phyloP scores from a whole-genome alignment of 2,329 filamentous ascomycete species.

The Talaromyces sp. region DNA sequence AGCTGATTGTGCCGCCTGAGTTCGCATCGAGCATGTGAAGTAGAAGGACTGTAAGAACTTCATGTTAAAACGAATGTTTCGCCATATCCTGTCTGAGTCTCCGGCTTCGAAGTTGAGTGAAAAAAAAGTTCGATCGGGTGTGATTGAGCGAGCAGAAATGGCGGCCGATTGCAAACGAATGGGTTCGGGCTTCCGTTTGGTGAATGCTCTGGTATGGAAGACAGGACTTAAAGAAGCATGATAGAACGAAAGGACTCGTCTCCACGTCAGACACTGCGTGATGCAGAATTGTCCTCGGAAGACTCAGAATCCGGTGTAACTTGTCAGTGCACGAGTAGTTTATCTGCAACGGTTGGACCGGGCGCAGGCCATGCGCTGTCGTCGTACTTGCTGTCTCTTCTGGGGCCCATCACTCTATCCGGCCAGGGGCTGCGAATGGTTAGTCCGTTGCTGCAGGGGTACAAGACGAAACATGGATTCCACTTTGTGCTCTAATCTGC shows the following conservation, averaged over 20 bases:
- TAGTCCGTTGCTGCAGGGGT: slow-evolving; percentile 14
- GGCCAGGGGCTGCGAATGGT: slow-evolving; percentile 11
- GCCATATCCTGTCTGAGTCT: background rate
- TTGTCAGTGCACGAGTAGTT: background rate
- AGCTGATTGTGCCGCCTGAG: background rate
- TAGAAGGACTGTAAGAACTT: background rate
- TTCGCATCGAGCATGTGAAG: slow-evolving; percentile 7
- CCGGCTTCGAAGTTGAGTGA: background rate
- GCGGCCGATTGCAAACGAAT: background rate
- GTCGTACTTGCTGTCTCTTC: background rate
- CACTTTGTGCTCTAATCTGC: background rate
- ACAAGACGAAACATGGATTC: slow-evolving; percentile 7
- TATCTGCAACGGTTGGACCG: slow-evolving; percentile 11
- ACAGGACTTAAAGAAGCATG: slow-evolving; percentile 1
- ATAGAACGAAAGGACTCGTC: background rate
- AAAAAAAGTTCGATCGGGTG: background rate
- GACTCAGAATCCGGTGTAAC: background rate
- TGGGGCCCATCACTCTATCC: background rate
- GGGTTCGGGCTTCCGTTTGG: background rate
- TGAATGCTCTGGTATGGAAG: background rate
- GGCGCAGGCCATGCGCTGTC: background rate
- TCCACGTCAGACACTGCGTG: slow-evolving; percentile 7
- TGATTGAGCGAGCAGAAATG: background rate
- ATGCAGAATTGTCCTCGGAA: slow-evolving; percentile 7
- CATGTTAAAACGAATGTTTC: slow-evolving; percentile 4